A percentile compares a stretch with the other conserved stretches of the same genome.
phyloP scores from a whole-genome alignment of 495 filamentous ascomycete genomes.

The Platismatia glauca region DNA sequence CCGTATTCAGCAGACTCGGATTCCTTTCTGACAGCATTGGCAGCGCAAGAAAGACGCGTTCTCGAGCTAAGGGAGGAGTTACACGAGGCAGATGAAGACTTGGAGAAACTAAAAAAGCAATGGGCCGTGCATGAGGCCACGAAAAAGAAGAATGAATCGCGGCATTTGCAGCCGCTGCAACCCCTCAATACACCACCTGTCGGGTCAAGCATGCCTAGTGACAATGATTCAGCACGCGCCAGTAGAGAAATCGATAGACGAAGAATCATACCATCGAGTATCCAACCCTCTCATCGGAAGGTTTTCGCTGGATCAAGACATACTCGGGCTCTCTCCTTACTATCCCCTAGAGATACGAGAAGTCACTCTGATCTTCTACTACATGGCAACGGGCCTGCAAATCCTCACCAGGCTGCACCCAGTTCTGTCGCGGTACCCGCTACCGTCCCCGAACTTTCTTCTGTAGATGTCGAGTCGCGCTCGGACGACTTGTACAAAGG shows the following conservation, averaged over 20 bases:
- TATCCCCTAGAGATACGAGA: conserved; percentile 51
- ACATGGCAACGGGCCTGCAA: background rate
- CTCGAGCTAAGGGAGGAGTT: conserved; percentile 88
- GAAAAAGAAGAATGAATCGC: conserved; percentile 62
- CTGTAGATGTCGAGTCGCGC: background rate
- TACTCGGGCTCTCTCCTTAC: conserved; percentile 68
- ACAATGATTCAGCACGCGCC: conserved; percentile 29
- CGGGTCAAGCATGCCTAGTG: conserved; percentile 19
- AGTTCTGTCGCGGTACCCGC: background rate
- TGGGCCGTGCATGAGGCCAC: conserved; percentile 70
- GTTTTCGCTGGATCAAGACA: conserved; percentile 66
- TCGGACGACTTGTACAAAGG: conserved; percentile 1
- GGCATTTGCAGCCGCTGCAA: conserved; percentile 46
- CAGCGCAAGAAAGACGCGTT: conserved; percentile 86
- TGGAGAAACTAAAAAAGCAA: conserved; percentile 70
- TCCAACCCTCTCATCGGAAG: conserved; percentile 38
- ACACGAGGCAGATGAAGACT: conserved; percentile 64
- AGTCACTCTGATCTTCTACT: background rate
- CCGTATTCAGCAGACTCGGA: conserved; percentile 51
- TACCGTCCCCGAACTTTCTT: conserved; percentile 1
- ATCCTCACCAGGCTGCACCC: background rate
- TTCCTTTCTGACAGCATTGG: conserved; percentile 78
- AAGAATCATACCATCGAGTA: conserved; percentile 34
- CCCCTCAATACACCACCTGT: conserved; percentile 40
- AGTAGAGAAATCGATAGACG: conserved; percentile 45